Base-by-base conservation (phyloP, 1,139 yeast genomes). In the Pneumocystis carinii region DNA sequence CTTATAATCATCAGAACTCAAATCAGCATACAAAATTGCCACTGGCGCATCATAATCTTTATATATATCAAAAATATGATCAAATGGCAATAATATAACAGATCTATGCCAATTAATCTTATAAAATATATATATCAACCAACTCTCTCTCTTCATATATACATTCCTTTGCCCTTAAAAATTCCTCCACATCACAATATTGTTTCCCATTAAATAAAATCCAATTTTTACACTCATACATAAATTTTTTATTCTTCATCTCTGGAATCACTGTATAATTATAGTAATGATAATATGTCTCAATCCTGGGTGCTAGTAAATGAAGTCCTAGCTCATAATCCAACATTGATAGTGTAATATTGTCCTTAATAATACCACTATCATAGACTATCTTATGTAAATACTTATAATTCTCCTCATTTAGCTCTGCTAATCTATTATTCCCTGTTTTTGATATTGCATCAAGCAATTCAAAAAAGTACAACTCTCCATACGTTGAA, bases 141-240 rank as follows among this genome's bases (percentile, higher is more conserved):
- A 24, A 62, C 38, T 29, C 56, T 17, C 62, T 63, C 29, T 66
- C 62, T 36, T 62, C 66, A 7, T 62, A 59, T 1, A 63, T 62
- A 10, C 69, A 65, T 0, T 85, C 78, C 71, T 82, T 81, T 62
- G 87, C 75, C 0, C 95, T 92, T 73, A 80, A 88, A 1, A 87
- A 79, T 63, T 84, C 88, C 66, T 80, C 85, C 1, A 82, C 75
- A 14, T 85, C 81, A 70, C 95, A 87, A 69, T 81, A 72, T 19
- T 77, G 76, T 63, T 79, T 78, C 64, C 83, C 82, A 66, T 79
- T 71, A 66, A 71, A 79, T 64, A 76, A 71, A 3, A 85, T 74
- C 81, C 88, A 84, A 1, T 84, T 76, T 36, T 74, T 75, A 10
- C 76, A 73, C 3, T 72, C 71, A 1, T 72, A 72, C 1, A 70